Evolutionary conservation across 495 filamentous ascomycete genomes (phyloP).

Genomic region (Penicillium desertorum): DNA sequence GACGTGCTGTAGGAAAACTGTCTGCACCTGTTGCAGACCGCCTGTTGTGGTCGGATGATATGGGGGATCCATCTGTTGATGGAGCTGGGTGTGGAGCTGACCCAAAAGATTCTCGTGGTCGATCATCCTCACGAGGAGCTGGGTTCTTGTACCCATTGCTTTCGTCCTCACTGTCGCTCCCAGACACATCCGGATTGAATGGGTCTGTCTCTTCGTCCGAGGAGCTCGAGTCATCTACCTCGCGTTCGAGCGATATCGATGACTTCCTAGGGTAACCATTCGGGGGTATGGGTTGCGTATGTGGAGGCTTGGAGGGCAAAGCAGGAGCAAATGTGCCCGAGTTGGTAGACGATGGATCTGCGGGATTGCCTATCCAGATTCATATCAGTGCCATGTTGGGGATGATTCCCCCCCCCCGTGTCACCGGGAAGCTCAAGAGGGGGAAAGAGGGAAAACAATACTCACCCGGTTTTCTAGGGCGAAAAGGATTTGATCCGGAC

Average conservation of each 20-base stretch:
- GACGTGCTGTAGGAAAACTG: conserved; percentile 1
- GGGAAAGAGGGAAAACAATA: conserved; percentile 24
- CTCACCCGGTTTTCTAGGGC: conserved; percentile 45
- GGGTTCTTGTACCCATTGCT: conserved; percentile 9
- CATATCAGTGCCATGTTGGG: conserved; percentile 12
- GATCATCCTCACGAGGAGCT: conserved; percentile 19
- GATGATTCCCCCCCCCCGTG: background rate
- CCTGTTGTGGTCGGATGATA: conserved; percentile 12
- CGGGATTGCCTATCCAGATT: conserved; percentile 16
- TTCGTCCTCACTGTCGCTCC: conserved; percentile 29
- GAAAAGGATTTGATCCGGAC: conserved; percentile 60
- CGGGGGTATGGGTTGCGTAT: conserved; percentile 7
- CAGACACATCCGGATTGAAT: conserved; percentile 31
- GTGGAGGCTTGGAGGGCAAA: conserved; percentile 10
- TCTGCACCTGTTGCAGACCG: conserved; percentile 16
- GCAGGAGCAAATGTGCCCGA: background rate
- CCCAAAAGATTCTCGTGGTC: conserved; percentile 21
- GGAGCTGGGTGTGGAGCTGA: conserved; percentile 33
- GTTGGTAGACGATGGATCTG: conserved; percentile 3
- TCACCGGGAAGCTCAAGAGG: background rate
- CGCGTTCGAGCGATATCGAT: conserved; percentile 22
- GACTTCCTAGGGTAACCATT: conserved; percentile 24
- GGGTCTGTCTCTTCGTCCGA: conserved; percentile 36
- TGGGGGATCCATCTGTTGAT: conserved; percentile 26
- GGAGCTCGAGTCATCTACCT: conserved; percentile 30